Base-by-base conservation (phyloP, 2,329 filamentous ascomycete genomes). In the Pseudocercospora vitis region DNA sequence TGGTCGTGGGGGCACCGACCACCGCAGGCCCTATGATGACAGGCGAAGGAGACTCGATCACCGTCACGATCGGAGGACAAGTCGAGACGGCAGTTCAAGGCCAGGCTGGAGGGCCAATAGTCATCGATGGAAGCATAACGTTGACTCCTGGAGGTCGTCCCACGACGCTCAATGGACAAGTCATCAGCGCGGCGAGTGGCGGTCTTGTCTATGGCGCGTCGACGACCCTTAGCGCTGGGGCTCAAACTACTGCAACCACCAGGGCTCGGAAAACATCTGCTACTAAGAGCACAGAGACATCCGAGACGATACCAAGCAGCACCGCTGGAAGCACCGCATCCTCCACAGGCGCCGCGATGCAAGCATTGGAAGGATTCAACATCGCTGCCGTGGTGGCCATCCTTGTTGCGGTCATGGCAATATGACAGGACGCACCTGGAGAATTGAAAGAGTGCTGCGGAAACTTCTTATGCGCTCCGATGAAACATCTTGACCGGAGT, bases 161-260 rank as follows among this genome's bases (percentile, higher is more conserved):
- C 2, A 37, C 53, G 3, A 59, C 55, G 1, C 46, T 62, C 7
- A 45, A 56, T 24, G 59, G 61, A 12, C 18, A 58, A 7, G 32
- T 57, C 3, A 31, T 64, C 44, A 64, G 59, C 33, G 55, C 56
- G 21, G 56, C 54, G 7, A 55, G 40, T 7, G 19, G 53, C 23
- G 53, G 45, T 5, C 18, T 56, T 11, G 24, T 56, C 12, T 31
- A 52, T 8, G 48, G 33, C 16, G 39, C 7, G 7, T 52, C 33
- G 21, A 48, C 42, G 12, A 56, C 49, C 9, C 28, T 56, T 18
- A 49, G 48, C 11, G 35, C 39, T 4, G 35, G 39, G 19, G 28
- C 44, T 6, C 50, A 46, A 21, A 8, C 42, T 45, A 52, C 53
- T 9, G 24, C 29, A 7, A 33, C 12, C 8, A 4, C 45, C 18